Evolutionary conservation across 1,139 yeast species (phyloP).

Genomic region (Blastobotrys arbuscula): DNA sequence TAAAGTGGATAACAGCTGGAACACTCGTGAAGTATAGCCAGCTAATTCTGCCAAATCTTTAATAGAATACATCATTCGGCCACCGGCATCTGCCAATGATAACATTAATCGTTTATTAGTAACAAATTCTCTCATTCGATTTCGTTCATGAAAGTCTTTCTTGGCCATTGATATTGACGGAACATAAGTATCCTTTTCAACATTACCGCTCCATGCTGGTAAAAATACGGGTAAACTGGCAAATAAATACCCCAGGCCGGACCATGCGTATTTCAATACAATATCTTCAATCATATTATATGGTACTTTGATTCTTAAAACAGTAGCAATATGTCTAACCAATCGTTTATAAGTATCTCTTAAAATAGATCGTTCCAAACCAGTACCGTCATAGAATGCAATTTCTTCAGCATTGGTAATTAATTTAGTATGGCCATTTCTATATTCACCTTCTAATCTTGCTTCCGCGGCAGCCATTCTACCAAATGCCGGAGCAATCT

Average conservation of each 20-base stretch:
- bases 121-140: conserved; percentile 74
- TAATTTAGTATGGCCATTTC: conserved; percentile 78
- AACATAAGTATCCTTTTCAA: conserved; percentile 23
- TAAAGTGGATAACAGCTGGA: conserved; percentile 63
- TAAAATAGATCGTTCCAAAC: conserved; percentile 70
- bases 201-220: conserved; percentile 33
- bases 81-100: conserved; percentile 92
- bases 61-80: conserved; percentile 91
- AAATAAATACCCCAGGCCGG: conserved; percentile 86
- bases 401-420: conserved; percentile 90
- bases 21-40: conserved; percentile 85
- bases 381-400: conserved; percentile 87
- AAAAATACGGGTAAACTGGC: conserved; percentile 80
- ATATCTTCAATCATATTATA: conserved; percentile 82
- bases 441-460: conserved; percentile 76
- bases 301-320: conserved; percentile 44
- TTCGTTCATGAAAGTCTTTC: conserved; percentile 29
- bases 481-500: conserved; percentile 83
- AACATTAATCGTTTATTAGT: conserved; percentile 87
- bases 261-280: conserved; percentile 87
- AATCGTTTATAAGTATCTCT: conserved; percentile 53
- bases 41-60: conserved; percentile 89
- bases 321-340: conserved; percentile 44
- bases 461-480: conserved; percentile 67
- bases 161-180: conserved; percentile 20